These are phyloP conservation scores for Phytopythium cucurbitacearum DNA, from an alignment of 352 stramenopile genomes.

Conservation along the genomic window DNA sequence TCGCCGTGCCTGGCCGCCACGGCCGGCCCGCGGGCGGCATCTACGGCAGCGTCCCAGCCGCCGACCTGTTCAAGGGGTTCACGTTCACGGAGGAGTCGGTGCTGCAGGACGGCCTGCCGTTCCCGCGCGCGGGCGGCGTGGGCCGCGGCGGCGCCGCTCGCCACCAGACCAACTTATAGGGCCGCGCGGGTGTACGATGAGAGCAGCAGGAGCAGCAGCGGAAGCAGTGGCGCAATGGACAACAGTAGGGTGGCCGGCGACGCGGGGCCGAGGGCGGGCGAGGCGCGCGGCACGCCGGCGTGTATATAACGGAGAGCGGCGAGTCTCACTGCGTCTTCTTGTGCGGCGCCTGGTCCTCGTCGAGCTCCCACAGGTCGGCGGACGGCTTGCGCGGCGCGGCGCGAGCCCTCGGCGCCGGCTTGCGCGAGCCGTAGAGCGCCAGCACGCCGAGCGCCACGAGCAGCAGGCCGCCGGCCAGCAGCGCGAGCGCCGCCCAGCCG, in stretches of 20 bases:
- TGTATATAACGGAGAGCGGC: neutral
- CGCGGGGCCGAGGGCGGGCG: neutral
- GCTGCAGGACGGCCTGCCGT: constrained; percentile 49
- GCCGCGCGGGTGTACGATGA: neutral
- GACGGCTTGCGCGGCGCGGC: constrained; percentile 5
- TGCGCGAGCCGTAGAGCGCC: constrained; percentile 43
- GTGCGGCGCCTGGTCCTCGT: constrained; percentile 1
- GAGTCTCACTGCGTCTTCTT: constrained; percentile 5
- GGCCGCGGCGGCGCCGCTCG: constrained; percentile 3
- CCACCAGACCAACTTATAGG: constrained; percentile 3
- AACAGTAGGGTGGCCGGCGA: constrained; percentile 1
- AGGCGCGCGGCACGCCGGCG: neutral
- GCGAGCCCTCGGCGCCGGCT: constrained; percentile 12
- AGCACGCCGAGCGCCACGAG: constrained; percentile 44
- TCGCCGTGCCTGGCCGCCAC: constrained; percentile 41
- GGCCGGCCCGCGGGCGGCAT: constrained; percentile 29
- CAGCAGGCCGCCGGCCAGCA: constrained; percentile 41
- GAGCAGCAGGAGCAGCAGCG: too few species aligned
- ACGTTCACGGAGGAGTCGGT: constrained; percentile 85
- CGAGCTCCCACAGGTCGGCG: constrained; percentile 9
- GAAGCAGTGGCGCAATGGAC: neutral
- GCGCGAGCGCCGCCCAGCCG: constrained; percentile 11
- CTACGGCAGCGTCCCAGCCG: constrained; percentile 50
- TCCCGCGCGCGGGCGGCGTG: constrained; percentile 4
- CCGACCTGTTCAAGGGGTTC: constrained; percentile 81